Conservation (phyloP, 1,284 basidiomycete species). For the Tilletiaria anomala region DNA sequence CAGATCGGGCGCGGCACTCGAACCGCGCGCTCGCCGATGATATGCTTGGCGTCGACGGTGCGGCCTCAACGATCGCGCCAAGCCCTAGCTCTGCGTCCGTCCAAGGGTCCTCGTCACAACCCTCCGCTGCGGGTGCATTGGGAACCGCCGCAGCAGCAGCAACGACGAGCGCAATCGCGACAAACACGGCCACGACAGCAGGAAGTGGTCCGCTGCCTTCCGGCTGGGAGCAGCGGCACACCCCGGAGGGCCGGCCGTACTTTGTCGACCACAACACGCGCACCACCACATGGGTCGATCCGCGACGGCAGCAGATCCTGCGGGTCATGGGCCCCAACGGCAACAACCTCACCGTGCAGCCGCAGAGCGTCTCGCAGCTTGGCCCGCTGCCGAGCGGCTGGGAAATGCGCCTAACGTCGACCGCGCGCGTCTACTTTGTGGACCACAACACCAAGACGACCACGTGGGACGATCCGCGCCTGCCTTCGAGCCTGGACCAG, state of each 20-base stretch:
- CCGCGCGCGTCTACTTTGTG: conserved; percentile 86
- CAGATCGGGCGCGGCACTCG: conserved; percentile 32
- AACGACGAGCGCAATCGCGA: conserved; percentile 24
- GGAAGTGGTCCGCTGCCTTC: conserved; percentile 71
- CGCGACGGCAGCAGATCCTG: conserved; percentile 69
- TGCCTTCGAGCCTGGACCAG: conserved; percentile 68
- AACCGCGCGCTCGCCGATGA: conserved; percentile 37
- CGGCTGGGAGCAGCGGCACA: conserved; percentile 96
- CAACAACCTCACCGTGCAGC: conserved; percentile 61
- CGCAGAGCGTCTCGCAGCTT: conserved; percentile 70
- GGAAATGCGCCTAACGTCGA: conserved; percentile 91
- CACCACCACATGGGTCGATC: conserved; percentile 97
- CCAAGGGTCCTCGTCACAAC: not conserved
- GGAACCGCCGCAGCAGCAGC: conserved; percentile 27
- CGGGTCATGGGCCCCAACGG: conserved; percentile 72
- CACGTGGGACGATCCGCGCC: conserved; percentile 81
- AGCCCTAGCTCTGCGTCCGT: too few species aligned
- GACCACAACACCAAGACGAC: conserved; percentile 90
- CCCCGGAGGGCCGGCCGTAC: conserved; percentile 92
- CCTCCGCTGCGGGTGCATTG: not conserved
- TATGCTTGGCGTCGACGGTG: conserved; percentile 31
- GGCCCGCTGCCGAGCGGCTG: conserved; percentile 90
- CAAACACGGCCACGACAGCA: conserved; percentile 49
- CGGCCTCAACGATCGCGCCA: too few species aligned
- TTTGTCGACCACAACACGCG: conserved; percentile 84